Base-by-base conservation (phyloP, 345 rosid species). In the Gossypium arboreum region DNA sequence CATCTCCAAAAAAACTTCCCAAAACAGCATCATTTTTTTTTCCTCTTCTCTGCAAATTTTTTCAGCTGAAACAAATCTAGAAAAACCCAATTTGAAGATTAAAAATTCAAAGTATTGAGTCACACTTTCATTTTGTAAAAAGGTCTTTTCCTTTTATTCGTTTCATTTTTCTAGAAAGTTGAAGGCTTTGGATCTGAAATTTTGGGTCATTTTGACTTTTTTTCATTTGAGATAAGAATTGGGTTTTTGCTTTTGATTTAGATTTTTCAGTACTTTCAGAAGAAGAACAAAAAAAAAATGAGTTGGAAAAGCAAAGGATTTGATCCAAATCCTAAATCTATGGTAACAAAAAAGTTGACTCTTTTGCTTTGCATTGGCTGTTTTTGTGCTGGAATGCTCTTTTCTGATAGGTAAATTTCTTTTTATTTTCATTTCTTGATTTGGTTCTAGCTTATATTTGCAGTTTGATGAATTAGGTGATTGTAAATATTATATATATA, bases 361-460 rank as follows among this genome's bases (percentile, higher is more conserved):
- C 73, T 91, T 47, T 76, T 92, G 76, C 85, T 94, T 79, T 94
- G 97, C 77, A 83, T 92, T 76, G 96, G 95, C 29, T 92, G 96
- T 85, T 91, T 94, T 84, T 92, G 95, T 79, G 93, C 89, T 7
- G 98, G 98, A 74, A 84, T 90, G 89, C 88, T 94, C 68, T 94
- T 94, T 85, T 91, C 98, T 63, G 90, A 84, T 79, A 80, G 92
- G 94, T 90, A 75, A 75, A n/a, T 79, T 76, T 11, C 15, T 18
- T 73, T 52, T 74, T 5, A 25, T 15, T 44, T 39, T 66, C 9
- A 25, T 27, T 8, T 63, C 34, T 76, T 9, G 70, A 22, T 67
- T 75, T 24, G 54, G 29, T 74, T 76, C 39, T 58, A 18, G 41
- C 58, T 79, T 61, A 4, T 58, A 11, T 34, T 12, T 29, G 54